A percentile compares a stretch with the other conserved stretches of the same genome.
Conservation (phyloP, 352 stramenopile species). For the Plasmopara halstedii region DNA sequence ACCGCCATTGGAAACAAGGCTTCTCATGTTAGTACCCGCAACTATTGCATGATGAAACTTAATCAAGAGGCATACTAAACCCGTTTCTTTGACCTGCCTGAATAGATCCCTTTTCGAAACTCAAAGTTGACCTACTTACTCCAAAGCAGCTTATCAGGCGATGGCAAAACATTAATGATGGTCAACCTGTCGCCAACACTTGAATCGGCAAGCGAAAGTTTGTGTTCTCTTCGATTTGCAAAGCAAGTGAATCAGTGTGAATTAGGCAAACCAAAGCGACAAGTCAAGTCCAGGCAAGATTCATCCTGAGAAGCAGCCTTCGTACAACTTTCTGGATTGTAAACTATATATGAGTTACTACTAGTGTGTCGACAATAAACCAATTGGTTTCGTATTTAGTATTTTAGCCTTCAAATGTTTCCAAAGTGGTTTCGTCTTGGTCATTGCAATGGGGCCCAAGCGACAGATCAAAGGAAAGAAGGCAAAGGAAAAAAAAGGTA, state of each 20-base stretch:
- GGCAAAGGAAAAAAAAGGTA: conserved; percentile 70
- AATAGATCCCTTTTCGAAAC: conserved; percentile 95
- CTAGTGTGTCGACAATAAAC: not conserved
- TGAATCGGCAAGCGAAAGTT: conserved; percentile 92
- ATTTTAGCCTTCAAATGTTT: conserved; percentile 6
- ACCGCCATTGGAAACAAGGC: conserved; percentile 93
- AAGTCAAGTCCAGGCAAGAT: conserved; percentile 78
- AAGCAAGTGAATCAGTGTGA: conserved; percentile 95
- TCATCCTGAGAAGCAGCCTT: conserved; percentile 9
- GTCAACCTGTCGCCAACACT: conserved; percentile 95
- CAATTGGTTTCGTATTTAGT: conserved; percentile 6
- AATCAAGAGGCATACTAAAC: no score
- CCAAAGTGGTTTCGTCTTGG: conserved; percentile 2
- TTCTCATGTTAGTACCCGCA: conserved; percentile 87
- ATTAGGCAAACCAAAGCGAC: conserved; percentile 91
- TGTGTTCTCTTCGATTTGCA: conserved; percentile 97
- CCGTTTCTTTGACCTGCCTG: no score
- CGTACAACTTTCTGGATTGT: not conserved
- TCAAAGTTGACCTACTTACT: conserved; percentile 98
- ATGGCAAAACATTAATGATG: conserved; percentile 99
- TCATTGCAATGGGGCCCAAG: conserved; percentile 46
- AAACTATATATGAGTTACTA: conserved; percentile 5
- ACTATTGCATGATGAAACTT: no score
- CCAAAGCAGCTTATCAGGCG: conserved; percentile 94
- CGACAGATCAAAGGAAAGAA: conserved; percentile 75